These are phyloP conservation scores for Ophiostoma sp. DNA, from an alignment of 2,329 filamentous ascomycete species.

Conservation along the genomic window DNA sequence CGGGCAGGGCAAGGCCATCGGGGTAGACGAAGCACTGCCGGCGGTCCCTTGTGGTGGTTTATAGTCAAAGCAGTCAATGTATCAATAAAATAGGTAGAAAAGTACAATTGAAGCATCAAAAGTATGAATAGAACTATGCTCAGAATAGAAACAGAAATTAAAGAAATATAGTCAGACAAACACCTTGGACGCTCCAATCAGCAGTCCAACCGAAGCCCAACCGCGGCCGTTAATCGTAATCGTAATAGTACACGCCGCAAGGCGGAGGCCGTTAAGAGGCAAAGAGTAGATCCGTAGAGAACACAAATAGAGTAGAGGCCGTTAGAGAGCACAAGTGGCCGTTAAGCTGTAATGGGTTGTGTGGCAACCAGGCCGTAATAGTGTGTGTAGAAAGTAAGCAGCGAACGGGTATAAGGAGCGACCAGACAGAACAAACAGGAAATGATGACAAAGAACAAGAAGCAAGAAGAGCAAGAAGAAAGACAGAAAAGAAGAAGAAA, in stretches of 20 bases:
- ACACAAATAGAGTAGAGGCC: not conserved
- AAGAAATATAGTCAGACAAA: not conserved
- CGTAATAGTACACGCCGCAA: not conserved
- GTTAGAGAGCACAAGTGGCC: not conserved
- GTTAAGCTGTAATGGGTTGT: not conserved
- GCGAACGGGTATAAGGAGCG: not conserved
- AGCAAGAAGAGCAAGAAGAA: not conserved
- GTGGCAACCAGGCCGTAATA: not conserved
- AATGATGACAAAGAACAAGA: too few species aligned
- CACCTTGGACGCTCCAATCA: conserved; percentile 8
- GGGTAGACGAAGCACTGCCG: not conserved
- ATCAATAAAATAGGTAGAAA: not conserved
- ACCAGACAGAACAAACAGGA: too few species aligned
- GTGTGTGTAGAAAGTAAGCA: not conserved
- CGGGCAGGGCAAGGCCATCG: not conserved
- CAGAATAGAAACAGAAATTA: not conserved
- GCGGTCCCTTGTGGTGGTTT: not conserved
- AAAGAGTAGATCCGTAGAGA: not conserved
- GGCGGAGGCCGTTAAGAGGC: not conserved
- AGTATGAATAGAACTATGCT: not conserved
- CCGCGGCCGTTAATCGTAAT: conserved; percentile 9
- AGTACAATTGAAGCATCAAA: not conserved
- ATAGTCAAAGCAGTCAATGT: not conserved
- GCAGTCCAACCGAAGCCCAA: not conserved
- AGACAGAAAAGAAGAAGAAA: not conserved